phyloP scores from a whole-genome alignment of 306 rosid species.

The Pyrus betulifolia region DNA sequence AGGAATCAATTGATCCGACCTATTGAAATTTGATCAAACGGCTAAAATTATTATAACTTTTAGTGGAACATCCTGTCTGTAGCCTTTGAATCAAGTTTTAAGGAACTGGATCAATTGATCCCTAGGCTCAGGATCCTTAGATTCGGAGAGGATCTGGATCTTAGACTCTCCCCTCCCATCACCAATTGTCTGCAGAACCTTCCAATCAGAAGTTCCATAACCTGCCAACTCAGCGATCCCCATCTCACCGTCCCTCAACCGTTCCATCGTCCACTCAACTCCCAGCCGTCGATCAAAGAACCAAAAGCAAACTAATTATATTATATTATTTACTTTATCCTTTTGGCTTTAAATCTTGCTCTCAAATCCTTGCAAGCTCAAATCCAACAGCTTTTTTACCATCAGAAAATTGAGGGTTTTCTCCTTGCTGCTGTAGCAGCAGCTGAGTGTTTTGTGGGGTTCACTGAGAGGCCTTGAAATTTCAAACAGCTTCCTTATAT shows the following conservation, averaged over 20 bases:
- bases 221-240: conserved; percentile 59
- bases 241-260: not conserved
- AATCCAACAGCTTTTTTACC: conserved; percentile 14
- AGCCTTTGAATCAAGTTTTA: too few species aligned
- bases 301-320: not conserved
- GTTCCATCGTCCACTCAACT: conserved; percentile 15
- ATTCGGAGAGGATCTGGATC: too few species aligned
- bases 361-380: conserved; percentile 14
- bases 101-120: too few species aligned
- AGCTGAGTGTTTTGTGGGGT: not conserved
- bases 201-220: not conserved
- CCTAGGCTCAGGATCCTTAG: too few species aligned
- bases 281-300: conserved; percentile 41
- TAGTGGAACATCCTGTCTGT: too few species aligned
- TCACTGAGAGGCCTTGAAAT: not conserved
- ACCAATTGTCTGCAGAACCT: not conserved
- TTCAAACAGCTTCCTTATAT: not conserved
- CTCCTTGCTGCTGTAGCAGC: not conserved
- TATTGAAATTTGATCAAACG: too few species aligned
- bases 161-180: not conserved
- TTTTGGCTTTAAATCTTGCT: conserved; percentile 43
- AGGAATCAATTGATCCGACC: too few species aligned
- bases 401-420: not conserved
- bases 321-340: conserved; percentile 1
- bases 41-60: too few species aligned